phyloP scores from a whole-genome alignment of 768 basidiomycete genomes.

The Hericium alpestre region DNA sequence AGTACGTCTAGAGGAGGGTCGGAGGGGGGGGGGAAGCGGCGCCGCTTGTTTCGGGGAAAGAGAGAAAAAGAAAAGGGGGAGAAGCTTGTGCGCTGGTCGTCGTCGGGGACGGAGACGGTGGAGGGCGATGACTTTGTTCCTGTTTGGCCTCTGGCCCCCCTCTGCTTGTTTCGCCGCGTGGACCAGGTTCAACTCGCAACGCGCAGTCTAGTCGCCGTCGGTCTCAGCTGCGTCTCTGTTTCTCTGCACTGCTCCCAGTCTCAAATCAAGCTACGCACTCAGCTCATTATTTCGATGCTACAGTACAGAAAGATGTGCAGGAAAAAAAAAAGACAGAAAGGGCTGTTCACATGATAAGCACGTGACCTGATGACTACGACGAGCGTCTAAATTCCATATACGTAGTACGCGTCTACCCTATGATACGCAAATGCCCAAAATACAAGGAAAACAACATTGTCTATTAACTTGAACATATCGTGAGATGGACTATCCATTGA shows the following conservation, averaged over 20 bases:
- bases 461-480: conserved; percentile 4
- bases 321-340: too few species aligned
- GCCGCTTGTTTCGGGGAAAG: conserved; percentile 2
- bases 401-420: background rate
- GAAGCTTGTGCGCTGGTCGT: conserved; percentile 6
- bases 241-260: background rate
- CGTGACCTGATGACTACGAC: background rate
- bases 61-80: conserved; percentile 15
- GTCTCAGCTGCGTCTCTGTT: background rate
- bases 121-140: conserved; percentile 8
- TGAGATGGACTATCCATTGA: conserved; percentile 5
- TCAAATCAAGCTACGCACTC: background rate
- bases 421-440: background rate
- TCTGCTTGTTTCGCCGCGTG: too few species aligned
- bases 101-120: conserved; percentile 8
- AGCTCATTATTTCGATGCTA: background rate
- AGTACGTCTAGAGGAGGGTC: conserved; percentile 13
- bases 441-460: background rate
- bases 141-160: conserved; percentile 9
- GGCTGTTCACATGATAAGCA: background rate
- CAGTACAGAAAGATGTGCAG: too few species aligned
- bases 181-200: too few species aligned
- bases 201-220: background rate
- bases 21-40: conserved; percentile 7
- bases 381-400: background rate